Conservation (phyloP, 2,329 filamentous ascomycete genomes). For the Neofusicoccum parvum region DNA sequence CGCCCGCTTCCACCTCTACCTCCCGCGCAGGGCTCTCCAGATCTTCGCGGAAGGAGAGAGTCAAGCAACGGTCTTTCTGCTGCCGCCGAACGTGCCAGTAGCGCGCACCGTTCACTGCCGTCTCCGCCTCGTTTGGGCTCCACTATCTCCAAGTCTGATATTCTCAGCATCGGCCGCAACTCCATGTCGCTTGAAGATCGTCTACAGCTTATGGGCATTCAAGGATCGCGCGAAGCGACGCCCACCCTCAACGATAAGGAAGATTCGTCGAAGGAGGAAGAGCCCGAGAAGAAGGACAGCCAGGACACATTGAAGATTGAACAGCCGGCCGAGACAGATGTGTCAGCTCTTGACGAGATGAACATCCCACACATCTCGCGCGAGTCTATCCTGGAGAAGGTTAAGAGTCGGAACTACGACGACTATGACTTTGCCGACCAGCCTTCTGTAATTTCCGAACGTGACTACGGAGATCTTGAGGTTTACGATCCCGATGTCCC, state of each 20-base stretch:
- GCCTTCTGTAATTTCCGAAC: conserved; percentile 55
- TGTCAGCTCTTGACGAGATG: conserved; percentile 52
- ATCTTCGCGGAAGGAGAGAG: conserved; percentile 49
- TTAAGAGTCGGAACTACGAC: conserved; percentile 66
- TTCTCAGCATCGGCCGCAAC: conserved; percentile 71
- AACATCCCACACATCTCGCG: conserved; percentile 81
- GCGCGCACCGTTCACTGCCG: conserved; percentile 69
- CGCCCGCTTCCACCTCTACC: conserved; percentile 87
- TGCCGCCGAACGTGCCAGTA: conserved; percentile 72
- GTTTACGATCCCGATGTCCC: conserved; percentile 83
- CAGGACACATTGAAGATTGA: conserved; percentile 37
- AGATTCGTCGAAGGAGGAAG: neutral
- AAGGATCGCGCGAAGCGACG: conserved; percentile 52
- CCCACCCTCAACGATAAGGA: conserved; percentile 36
- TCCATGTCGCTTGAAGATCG: conserved; percentile 85
- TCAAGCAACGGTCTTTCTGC: conserved; percentile 67
- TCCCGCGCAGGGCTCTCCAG: conserved; percentile 61
- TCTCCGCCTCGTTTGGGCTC: conserved; percentile 67
- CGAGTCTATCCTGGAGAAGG: conserved; percentile 87
- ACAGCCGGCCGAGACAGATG: conserved; percentile 39
- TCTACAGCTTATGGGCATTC: conserved; percentile 82
- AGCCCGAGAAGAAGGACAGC: conserved; percentile 26
- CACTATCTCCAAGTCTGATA: conserved; percentile 72
- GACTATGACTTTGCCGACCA: conserved; percentile 42
- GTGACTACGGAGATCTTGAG: conserved; percentile 54